These are phyloP conservation scores for Tolypocladium ophioglossoides DNA, from an alignment of 2,329 filamentous ascomycete species.

Conservation along the genomic window DNA sequence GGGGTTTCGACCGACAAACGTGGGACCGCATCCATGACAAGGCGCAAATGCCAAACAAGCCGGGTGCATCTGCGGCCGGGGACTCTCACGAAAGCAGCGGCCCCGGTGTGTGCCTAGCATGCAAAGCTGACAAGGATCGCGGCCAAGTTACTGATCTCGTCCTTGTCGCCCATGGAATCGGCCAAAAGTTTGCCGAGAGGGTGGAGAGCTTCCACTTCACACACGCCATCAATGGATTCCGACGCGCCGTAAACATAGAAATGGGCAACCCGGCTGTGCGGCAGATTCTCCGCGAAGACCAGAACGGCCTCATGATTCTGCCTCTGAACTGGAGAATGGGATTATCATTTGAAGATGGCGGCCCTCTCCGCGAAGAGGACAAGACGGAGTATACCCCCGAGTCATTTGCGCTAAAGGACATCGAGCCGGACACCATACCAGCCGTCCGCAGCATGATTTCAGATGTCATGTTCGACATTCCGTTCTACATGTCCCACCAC, in stretches of 20 bases:
- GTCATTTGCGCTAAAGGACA: constrained; percentile 65
- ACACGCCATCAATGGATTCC: constrained; percentile 85
- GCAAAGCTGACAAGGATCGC: constrained; percentile 50
- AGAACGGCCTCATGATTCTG: constrained; percentile 86
- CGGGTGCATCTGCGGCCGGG: constrained; percentile 13
- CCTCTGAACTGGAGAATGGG: constrained; percentile 91
- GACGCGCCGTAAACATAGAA: constrained; percentile 77
- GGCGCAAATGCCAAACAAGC: constrained; percentile 21
- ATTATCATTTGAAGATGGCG: constrained; percentile 76
- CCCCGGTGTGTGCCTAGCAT: constrained; percentile 39
- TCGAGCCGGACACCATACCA: constrained; percentile 82
- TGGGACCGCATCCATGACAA: constrained; percentile 65
- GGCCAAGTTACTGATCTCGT: constrained; percentile 77
- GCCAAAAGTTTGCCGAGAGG: constrained; percentile 88
- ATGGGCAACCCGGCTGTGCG: constrained; percentile 65
- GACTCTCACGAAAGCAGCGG: constrained; percentile 18
- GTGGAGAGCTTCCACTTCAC: constrained; percentile 98
- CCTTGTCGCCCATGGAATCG: constrained; percentile 89
- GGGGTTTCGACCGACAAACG: constrained; percentile 69
- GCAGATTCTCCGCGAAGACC: constrained; percentile 60
- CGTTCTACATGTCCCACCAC: constrained; percentile 94
- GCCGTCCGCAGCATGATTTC: constrained; percentile 90
- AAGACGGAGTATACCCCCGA: constrained; percentile 42
- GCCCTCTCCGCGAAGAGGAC: constrained; percentile 44
- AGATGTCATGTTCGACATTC: constrained; percentile 97